Evolutionary conservation across 2,329 filamentous ascomycete genomes (phyloP).

Genomic region (Parastagonospora avenae): DNA sequence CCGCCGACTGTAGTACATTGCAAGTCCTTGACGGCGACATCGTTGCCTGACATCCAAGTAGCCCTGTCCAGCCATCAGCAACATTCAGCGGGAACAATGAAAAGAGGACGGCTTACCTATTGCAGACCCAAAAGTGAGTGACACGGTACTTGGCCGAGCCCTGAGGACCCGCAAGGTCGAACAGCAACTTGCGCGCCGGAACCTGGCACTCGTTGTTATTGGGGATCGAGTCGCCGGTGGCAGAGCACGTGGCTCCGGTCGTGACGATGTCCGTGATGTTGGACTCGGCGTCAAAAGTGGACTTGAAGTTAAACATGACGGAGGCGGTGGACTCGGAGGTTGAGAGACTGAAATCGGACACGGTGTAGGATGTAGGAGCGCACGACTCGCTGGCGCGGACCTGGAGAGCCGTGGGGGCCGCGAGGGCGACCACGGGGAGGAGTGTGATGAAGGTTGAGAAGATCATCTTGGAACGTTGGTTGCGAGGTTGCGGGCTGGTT

Average conservation of each 20-base stretch:
- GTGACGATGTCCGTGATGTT: conserved; percentile 23
- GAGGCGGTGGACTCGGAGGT: conserved; percentile 13
- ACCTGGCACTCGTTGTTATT: conserved; percentile 28
- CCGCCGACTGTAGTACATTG: background rate
- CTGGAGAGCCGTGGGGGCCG: conserved; percentile 16
- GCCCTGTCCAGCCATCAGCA: background rate
- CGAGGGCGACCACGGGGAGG: conserved; percentile 22
- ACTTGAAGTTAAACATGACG: conserved; percentile 33
- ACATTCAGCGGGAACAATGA: background rate
- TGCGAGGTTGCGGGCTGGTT: background rate
- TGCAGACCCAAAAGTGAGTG: conserved; percentile 35
- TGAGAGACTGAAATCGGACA: conserved; percentile 27
- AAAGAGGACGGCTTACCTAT: conserved; percentile 23
- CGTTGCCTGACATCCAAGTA: conserved; percentile 5
- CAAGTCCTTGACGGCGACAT: background rate
- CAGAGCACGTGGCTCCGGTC: conserved; percentile 23
- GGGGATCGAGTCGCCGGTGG: conserved; percentile 16
- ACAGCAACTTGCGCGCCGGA: conserved; percentile 20
- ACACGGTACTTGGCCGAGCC: conserved; percentile 30
- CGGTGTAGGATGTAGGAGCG: conserved; percentile 29
- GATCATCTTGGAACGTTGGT: background rate
- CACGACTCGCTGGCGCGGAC: conserved; percentile 19
- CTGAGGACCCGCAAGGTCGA: conserved; percentile 25
- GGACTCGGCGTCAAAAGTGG: conserved; percentile 13
- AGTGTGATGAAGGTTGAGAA: conserved; percentile 9